Base-by-base conservation (phyloP, 305 asterid genomes). In the Rubia peregrina region DNA sequence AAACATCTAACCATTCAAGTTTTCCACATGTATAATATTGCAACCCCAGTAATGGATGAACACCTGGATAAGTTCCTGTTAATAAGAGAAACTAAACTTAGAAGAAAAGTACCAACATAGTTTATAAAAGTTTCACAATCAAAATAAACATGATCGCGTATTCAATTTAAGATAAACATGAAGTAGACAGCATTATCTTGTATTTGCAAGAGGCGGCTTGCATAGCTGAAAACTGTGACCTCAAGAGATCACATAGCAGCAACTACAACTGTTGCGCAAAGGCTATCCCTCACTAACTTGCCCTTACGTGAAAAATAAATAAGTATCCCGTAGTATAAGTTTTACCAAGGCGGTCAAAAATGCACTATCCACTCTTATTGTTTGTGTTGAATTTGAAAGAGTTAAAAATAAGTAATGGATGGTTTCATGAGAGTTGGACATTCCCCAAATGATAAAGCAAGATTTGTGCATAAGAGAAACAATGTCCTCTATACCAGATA, bases 11-110 rank as follows among this genome's bases (percentile, higher is more conserved):
- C 99, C 99, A 95, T 86, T 95, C 98, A 24, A 95, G 91, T 81
- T 90, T 95, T 63, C 99, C 99, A 53, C 95, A 87, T 63, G 82
- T 88, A 76, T 90, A 87, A 71, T 87, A 82, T 63, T 95, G 98
- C 85, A 91, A 88, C 61, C 99, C 99, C 26, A 87, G 86, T 86
- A 91, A 77, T 33, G 99, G 98, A 81, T 91, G 93, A 71, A 72
- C 78, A n/a, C 79, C 81, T 73, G 90, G 95, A 78, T 95, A 95
- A 0, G 84, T 89, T 78, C 92, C 99, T 91, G 87, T 60, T 62
- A 53, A 56, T 16, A 73, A 80, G 40, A 41, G 48, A 42, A 60
- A 22, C 14, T 40, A 67, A 16, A 64, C 55, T 56, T 8, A 57
- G 7, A 59, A 21, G 68, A 62, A 56, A 56, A 57, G 49, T 44